Conservation (phyloP, 2,329 filamentous ascomycete genomes). For the Westerdykella aurantiaca region DNA sequence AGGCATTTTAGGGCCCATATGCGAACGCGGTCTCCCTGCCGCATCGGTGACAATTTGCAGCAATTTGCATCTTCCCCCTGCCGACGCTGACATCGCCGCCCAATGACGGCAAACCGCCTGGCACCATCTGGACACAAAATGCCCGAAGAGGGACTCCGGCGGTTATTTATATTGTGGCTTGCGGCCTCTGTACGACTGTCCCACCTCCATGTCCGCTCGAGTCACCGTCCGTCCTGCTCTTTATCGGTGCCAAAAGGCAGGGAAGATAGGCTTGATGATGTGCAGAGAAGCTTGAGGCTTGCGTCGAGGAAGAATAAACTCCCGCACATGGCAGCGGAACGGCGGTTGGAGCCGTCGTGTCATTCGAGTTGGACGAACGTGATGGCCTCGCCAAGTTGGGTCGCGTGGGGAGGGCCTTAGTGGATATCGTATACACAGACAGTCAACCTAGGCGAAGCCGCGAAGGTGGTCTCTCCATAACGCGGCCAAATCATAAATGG, state of each 20-base stretch:
- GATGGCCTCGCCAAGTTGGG: constrained; percentile 7
- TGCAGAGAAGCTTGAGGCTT: constrained; percentile 16
- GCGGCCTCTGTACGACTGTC: constrained; percentile 15
- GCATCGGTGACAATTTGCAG: constrained; percentile 30
- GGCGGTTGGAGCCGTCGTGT: constrained; percentile 17
- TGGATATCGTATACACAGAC: too few species aligned
- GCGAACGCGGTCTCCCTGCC: constrained; percentile 17
- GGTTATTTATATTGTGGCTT: constrained; percentile 30
- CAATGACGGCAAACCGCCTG: constrained; percentile 14
- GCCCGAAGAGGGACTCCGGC: constrained; percentile 26
- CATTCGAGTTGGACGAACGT: constrained; percentile 6
- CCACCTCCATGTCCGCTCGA: constrained; percentile 4
- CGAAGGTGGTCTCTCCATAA: too few species aligned
- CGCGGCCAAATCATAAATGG: too few species aligned
- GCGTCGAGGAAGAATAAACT: constrained; percentile 9
- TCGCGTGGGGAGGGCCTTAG: constrained; percentile 1
- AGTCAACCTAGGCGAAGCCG: too few species aligned
- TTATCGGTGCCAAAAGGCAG: constrained; percentile 12
- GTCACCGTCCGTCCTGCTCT: constrained; percentile 7
- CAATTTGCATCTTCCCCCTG: constrained; percentile 15
- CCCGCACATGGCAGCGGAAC: constrained; percentile 13
- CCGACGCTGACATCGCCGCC: constrained; percentile 5
- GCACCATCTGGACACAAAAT: constrained; percentile 22
- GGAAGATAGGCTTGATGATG: constrained; percentile 21
- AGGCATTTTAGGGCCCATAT: constrained; percentile 6